Evolutionary conservation across 371 early-diverging fungal species (phyloP).

Genomic region (Lichtheimia hyalospora): DNA sequence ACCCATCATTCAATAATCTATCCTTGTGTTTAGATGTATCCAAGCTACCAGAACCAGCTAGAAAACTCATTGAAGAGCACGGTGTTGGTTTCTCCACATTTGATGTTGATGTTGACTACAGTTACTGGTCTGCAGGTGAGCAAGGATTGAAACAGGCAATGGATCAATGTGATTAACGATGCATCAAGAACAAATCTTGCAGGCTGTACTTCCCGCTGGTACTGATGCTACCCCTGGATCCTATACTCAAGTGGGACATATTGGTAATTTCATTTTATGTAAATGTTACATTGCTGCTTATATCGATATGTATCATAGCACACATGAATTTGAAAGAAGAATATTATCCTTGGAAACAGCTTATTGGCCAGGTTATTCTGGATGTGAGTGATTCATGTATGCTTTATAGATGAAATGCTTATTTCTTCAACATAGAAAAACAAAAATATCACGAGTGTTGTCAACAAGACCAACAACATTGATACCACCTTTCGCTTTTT

Average conservation of each 20-base stretch:
- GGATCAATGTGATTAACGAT: not conserved
- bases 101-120: slow-evolving; percentile 65
- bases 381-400: slow-evolving; percentile 62
- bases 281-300: not conserved
- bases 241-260: slow-evolving; percentile 95
- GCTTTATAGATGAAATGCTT: not conserved
- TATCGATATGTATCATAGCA: slow-evolving; percentile 45
- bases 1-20: not conserved
- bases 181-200: slow-evolving; percentile 79
- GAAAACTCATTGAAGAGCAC: slow-evolving; percentile 50
- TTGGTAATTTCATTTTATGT: slow-evolving; percentile 55
- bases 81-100: slow-evolving; percentile 50
- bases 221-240: slow-evolving; percentile 79
- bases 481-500: slow-evolving; percentile 96
- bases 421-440: slow-evolving; percentile 69
- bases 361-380: slow-evolving; percentile 94
- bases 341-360: slow-evolving; percentile 81
- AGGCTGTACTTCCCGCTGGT: slow-evolving; percentile 87
- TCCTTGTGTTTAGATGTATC: slow-evolving; percentile 14
- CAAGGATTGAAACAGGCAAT: not conserved
- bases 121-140: slow-evolving; percentile 79
- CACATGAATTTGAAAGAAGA: slow-evolving; percentile 95
- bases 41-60: slow-evolving; percentile 46
- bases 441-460: slow-evolving; percentile 86
- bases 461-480: slow-evolving; percentile 94